Evolutionary conservation across 495 filamentous ascomycete genomes (phyloP).

Genomic region (Aspergillus steynii): DNA sequence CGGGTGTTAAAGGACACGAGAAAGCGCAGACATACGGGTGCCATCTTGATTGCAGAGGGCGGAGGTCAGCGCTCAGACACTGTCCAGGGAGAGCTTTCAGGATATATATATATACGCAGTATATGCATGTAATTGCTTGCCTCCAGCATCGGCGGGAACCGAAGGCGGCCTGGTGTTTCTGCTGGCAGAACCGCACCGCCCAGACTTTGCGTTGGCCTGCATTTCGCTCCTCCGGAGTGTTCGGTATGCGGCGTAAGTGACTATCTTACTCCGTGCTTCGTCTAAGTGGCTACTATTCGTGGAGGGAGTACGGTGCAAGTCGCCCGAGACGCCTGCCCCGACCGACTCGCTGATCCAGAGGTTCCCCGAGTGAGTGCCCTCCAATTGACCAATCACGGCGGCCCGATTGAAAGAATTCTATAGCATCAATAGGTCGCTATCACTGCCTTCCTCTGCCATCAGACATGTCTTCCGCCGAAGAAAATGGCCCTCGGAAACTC

Average conservation of each 20-base stretch:
- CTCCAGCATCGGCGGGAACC: not conserved
- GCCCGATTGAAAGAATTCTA: not conserved
- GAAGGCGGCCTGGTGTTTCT: not conserved
- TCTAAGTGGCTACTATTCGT: too few relatives aligned
- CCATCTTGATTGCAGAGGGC: constrained; percentile 13
- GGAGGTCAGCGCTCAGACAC: not conserved
- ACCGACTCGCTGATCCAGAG: too few relatives aligned
- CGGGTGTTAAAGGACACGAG: not conserved
- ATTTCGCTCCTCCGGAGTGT: too few relatives aligned
- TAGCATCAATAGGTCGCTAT: not conserved
- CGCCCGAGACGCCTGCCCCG: too few relatives aligned
- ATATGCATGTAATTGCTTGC: too few relatives aligned
- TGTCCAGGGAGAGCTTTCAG: too few relatives aligned
- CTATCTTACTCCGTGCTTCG: too few relatives aligned
- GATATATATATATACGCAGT: too few relatives aligned
- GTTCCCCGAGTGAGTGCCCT: too few relatives aligned
- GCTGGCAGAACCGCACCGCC: not conserved
- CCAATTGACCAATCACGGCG: not conserved
- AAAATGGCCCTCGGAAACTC: constrained; percentile 17
- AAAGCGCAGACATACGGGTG: constrained; percentile 16
- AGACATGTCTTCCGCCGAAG: constrained; percentile 15
- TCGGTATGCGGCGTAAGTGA: too few relatives aligned
- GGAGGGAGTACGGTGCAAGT: too few relatives aligned
- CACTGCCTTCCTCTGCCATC: not conserved
- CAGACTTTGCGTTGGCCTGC: too few relatives aligned